phyloP scores from a whole-genome alignment of 148 eudicot species.

The Arbutus unedo region DNA sequence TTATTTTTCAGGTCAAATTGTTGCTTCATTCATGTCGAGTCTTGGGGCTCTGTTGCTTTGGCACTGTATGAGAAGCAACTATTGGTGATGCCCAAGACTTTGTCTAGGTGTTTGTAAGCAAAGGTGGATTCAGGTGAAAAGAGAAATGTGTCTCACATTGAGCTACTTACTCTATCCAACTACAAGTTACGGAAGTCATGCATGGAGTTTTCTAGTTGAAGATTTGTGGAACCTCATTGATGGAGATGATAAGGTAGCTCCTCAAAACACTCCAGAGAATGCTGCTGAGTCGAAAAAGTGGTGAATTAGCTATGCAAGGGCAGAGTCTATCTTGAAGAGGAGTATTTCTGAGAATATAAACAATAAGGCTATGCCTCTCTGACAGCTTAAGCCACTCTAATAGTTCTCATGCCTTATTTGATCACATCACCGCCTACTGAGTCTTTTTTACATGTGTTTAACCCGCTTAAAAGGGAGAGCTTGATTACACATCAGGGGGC shows the following conservation, averaged over 20 bases:
- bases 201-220: background rate
- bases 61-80: background rate
- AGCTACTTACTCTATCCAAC: background rate
- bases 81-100: background rate
- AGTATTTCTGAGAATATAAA: too few relatives aligned
- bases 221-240: background rate
- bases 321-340: background rate
- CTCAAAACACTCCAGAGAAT: background rate
- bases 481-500: too few relatives aligned
- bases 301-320: background rate
- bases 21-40: background rate
- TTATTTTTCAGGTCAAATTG: background rate
- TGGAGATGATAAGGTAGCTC: background rate
- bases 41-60: background rate
- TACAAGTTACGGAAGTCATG: background rate
- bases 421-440: too few relatives aligned
- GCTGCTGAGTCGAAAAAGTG: background rate
- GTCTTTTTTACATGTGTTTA: too few relatives aligned
- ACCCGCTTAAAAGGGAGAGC: too few relatives aligned
- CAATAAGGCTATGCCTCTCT: too few relatives aligned
- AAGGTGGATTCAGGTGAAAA: background rate
- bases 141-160: background rate
- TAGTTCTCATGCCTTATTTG: too few relatives aligned
- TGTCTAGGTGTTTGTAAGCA: background rate
- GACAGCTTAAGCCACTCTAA: too few relatives aligned